These are phyloP conservation scores for Fistulifera solaris DNA, from an alignment of 108 stramenopile genomes.

Conservation along the genomic window DNA sequence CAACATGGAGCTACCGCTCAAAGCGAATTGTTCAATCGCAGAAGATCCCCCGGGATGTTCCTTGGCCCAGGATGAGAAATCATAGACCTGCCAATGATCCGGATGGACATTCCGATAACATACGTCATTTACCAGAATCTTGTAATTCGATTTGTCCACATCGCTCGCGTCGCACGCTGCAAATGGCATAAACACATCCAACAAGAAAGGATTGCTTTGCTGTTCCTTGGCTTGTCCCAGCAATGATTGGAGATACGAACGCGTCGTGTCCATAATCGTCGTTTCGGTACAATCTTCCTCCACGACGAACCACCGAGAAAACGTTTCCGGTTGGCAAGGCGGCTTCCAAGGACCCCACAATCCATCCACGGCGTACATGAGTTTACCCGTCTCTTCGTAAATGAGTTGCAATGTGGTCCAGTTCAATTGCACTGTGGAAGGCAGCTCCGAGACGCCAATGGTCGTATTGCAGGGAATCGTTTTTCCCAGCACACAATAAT, in stretches of 20 bases:
- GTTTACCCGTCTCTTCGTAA: background rate
- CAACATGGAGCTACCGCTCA: background rate
- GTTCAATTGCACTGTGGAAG: background rate
- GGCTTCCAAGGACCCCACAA: constrained; percentile 9
- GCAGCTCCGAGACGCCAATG: background rate
- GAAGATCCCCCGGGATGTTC: constrained; percentile 14
- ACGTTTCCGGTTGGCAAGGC: constrained; percentile 10
- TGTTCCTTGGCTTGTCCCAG: too few relatives aligned
- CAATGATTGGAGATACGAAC: too few relatives aligned
- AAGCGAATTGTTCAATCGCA: constrained; percentile 8
- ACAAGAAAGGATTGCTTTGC: too few relatives aligned
- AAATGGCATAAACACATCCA: too few relatives aligned
- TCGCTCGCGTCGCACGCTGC: constrained; percentile 2
- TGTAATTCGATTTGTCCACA: constrained; percentile 3
- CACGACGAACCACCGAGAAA: constrained; percentile 6
- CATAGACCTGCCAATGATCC: constrained; percentile 43
- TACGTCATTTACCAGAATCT: constrained; percentile 8
- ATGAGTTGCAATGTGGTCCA: too few relatives aligned
- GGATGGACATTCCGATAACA: constrained; percentile 44
- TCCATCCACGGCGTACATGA: constrained; percentile 20
- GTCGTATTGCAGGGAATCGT: background rate
- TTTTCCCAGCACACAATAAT: constrained; percentile 7
- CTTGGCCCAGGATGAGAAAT: constrained; percentile 39
- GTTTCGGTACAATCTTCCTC: too few relatives aligned
- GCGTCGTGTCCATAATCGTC: too few relatives aligned